Base-by-base conservation (phyloP, 2,329 filamentous ascomycete species). In the Fusarium nurragi region DNA sequence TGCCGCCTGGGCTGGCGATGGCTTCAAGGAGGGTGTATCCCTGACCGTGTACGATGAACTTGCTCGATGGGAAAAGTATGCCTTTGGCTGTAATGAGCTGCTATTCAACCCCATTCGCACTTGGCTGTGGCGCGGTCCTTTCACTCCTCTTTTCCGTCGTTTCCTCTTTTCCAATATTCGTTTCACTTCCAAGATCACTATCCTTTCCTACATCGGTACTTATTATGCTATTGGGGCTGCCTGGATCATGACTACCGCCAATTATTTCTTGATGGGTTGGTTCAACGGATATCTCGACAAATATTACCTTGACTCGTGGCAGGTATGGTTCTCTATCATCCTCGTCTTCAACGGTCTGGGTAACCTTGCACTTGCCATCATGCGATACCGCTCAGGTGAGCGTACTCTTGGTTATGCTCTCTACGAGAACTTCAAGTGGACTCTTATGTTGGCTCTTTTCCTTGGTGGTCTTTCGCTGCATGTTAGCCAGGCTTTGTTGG, bases 61-160 rank as follows among this genome's bases (percentile, higher is more conserved):
- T 59, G 89, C 90, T 3, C 89, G 91, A 55, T 94, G 92, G 91
- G 91, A 94, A 74, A 94, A 94, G 77, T 93, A 93, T 74, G 92
- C 91, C 4, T 94, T 93, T 71, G 91, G 91, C 34, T 94, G 92
- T 78, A 92, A 91, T 75, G 91, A 94, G 79, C 82, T 94, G 55
- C 83, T 94, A 55, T 94, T 95, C 80, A 85, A 94, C 73, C 92
- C 91, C 4, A 81, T 94, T 60, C 84, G 86, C 60, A 88, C 87
- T 68, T 94, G 92, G 92, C 76, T 87, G 40, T 88, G 83, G 74
- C 86, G 83, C 16, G 92, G 92, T 0, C 92, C 92, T 25, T 91
- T 94, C 74, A 94, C 92, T 5, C 88, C 89, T 21, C 84, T 94
- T 6, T 94, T 94, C 84, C 84, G 88, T 60, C 83, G 79, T 54